These are phyloP conservation scores for Pyrenochaeta sp. DNA, from an alignment of 2,329 filamentous ascomycete genomes.

Conservation along the genomic window DNA sequence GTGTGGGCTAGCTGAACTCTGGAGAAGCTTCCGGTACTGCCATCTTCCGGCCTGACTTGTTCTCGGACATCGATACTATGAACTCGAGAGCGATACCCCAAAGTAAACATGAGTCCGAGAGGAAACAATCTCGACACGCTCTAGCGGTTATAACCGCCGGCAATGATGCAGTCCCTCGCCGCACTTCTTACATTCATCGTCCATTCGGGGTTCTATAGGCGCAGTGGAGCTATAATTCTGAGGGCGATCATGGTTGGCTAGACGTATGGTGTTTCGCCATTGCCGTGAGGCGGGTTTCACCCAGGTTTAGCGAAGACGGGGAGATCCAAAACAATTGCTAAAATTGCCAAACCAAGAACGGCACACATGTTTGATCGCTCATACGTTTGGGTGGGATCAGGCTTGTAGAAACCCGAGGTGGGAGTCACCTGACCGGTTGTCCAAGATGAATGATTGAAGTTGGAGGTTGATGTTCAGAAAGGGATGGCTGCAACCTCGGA, in stretches of 20 bases:
- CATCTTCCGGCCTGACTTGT: neutral
- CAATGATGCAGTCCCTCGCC: neutral
- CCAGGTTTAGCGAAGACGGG: neutral
- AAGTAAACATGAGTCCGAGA: neutral
- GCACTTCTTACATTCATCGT: neutral
- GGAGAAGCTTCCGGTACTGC: neutral
- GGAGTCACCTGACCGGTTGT: neutral
- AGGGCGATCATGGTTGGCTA: conserved; percentile 13
- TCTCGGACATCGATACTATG: neutral
- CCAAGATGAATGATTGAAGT: neutral
- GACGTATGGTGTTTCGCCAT: conserved; percentile 30
- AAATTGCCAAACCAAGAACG: conserved; percentile 1
- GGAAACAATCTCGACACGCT: neutral
- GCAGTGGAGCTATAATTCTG: neutral
- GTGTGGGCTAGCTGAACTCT: no score
- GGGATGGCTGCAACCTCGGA: no score
- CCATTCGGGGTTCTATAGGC: neutral
- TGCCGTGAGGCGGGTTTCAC: conserved; percentile 26
- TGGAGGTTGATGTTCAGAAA: no score
- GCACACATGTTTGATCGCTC: conserved; percentile 17
- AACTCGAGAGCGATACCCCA: neutral
- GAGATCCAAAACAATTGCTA: conserved; percentile 4
- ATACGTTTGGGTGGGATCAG: conserved; percentile 2
- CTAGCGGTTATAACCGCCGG: neutral
- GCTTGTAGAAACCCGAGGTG: conserved; percentile 9